Base-by-base conservation (phyloP, 164 flowering plant species). In the Stephania cephalantha region DNA sequence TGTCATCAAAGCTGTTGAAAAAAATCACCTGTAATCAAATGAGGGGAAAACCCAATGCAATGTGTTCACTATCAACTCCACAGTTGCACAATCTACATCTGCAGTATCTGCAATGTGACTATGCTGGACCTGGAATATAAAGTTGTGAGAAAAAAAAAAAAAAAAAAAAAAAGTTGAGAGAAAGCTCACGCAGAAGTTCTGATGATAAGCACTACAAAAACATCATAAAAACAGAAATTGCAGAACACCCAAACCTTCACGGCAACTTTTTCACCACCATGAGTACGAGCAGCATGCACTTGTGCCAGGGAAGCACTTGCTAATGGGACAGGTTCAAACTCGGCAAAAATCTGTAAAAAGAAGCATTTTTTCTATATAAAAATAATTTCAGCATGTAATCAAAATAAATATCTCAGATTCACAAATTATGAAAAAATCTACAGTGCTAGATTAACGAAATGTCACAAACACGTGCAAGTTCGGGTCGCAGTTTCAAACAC, bases 241-340 rank as follows among this genome's bases (percentile, higher is more conserved):
- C 73, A 46, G n/a, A 64, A 18, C 70, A 46, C 44, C 29, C 35
- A 73, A 72, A 95, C 99, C 97, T 95, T 95, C 65, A 95, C 98
- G 81, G 99, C 99, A 84, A 95, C 98, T 86, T 89, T 92, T 83
- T 86, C 85, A 68, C 98, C 99, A 85, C 90, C 92, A 74, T 74
- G 90, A 20, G 90, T 88, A 30, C 83, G 87, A 68, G 98, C 99
- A 84, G 86, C 86, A 83, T 95, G 99, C 81, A 95, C 99, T 82
- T 95, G 98, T 68, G 99, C 99, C 77, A 95, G 90, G 64, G 99
- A 95, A 78, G 99, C 99, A 88, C 99, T 95, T 75, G 99, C 99
- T 61, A 93, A 81, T 31, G 99, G 99, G 64, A 82, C 87, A 71
- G 90, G 91, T 81, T 95, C 89, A 75, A 95, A 93, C 75, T 93